Percentiles rank a stretch among this genome's conserved stretches.
Evolutionary conservation across 2,329 filamentous ascomycete species (phyloP).

Genomic region (Pseudogymnoascus sp.): DNA sequence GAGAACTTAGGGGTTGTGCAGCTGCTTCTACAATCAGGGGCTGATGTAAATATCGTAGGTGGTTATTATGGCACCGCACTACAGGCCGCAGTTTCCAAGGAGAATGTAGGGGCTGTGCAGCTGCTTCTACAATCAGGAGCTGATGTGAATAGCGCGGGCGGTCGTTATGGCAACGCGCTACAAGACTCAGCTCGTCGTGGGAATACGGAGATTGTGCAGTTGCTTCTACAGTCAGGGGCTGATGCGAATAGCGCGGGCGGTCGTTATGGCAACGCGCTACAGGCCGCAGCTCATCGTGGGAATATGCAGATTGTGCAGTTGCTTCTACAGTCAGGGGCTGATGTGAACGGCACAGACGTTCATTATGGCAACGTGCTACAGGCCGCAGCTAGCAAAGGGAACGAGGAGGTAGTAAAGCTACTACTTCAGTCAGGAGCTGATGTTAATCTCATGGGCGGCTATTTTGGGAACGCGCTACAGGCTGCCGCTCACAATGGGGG

Average conservation of each 20-base stretch:
- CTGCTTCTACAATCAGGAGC: too few relatives aligned
- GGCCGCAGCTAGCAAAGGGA: neutral
- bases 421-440: slow-evolving; percentile 11
- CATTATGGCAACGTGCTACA: neutral
- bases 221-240: slow-evolving; percentile 11
- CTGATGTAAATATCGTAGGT: slow-evolving; percentile 11
- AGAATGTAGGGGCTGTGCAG: too few relatives aligned
- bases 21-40: slow-evolving; percentile 26
- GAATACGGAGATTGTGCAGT: too few relatives aligned
- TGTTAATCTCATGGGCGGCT: neutral
- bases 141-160: too few relatives aligned
- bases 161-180: too few relatives aligned
- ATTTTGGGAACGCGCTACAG: slow-evolving; percentile 1
- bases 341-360: slow-evolving; percentile 9
- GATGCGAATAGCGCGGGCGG: neutral
- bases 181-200: too few relatives aligned
- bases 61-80: too few relatives aligned
- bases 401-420: too few relatives aligned
- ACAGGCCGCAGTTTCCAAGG: too few relatives aligned
- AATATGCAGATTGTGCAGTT: slow-evolving; percentile 12
- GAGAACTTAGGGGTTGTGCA: too few relatives aligned
- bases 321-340: slow-evolving; percentile 12
- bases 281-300: slow-evolving; percentile 10
- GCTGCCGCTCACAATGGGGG: slow-evolving; percentile 10
- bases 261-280: neutral